Conservation (phyloP, 306 rosid genomes). For the Senna siamea region DNA sequence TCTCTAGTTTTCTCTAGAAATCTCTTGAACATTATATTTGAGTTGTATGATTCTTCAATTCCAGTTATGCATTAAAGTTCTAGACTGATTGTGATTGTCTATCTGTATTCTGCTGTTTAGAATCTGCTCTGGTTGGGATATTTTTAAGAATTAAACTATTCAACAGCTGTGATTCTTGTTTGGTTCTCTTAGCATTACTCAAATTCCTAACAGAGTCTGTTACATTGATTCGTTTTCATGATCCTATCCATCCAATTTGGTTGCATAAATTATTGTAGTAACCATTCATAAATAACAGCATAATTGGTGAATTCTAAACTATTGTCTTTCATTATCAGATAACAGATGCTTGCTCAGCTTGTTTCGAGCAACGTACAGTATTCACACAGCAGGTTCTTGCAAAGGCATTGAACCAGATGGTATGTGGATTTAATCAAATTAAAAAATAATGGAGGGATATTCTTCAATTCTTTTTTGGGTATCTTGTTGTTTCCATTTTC, state of each 20-base stretch:
- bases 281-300: conserved; percentile 1
- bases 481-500: conserved; percentile 40
- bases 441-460: conserved; percentile 4
- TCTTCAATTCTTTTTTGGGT: conserved; percentile 6
- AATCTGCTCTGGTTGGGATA: conserved; percentile 14
- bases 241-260: conserved; percentile 17
- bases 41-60: conserved; percentile 4
- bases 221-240: conserved; percentile 8
- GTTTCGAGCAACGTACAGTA: conserved; percentile 98
- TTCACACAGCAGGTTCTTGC: conserved; percentile 99
- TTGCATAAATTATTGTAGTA: conserved; percentile 12
- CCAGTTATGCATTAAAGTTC: background rate
- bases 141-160: background rate
- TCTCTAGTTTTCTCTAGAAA: background rate
- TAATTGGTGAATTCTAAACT: conserved; percentile 34
- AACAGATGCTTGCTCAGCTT: conserved; percentile 95
- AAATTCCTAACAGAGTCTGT: conserved; percentile 3
- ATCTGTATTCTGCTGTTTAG: background rate
- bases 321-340: conserved; percentile 60
- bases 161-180: background rate
- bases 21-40: too few species aligned
- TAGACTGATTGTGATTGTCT: background rate
- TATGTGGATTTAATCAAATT: conserved; percentile 40
- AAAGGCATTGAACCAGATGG: conserved; percentile 95
- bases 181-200: background rate